Evolutionary conservation across 306 rosid species (phyloP), one percentile per base, ranked within the genome.

Genomic region (Pyrus bretschneideri): DNA sequence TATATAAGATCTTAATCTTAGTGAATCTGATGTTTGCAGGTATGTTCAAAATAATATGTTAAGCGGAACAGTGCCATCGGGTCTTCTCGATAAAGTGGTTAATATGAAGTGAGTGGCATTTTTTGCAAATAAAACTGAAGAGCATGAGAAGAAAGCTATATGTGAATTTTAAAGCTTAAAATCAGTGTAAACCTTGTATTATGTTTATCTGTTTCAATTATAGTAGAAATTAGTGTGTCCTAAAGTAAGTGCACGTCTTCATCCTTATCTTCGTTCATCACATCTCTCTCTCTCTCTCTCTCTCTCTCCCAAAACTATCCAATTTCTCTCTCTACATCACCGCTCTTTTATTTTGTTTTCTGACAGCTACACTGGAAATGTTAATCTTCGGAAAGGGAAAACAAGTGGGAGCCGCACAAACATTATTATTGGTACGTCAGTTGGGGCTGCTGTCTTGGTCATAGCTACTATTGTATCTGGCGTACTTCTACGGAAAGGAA

Each of bases 21-120:
- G 74, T 65, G 70, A 77, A 46, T 85, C n/a, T 85, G 76, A 73
- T 80, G 74, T 55, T 73, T 82, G 83, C 87, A 94, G 97, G 86
- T 84, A 91, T 81, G 88, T 91, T 83, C 96, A 92, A 86, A 90
- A 92, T 79, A 94, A 94, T 80, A 68, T 70, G 91, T 71, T 94
- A 82, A 87, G 93, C 21, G 98, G 98, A 86, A 82, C 84, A 4
- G 79, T 94, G 67, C 98, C 98, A 3, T 75, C 83, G 4, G 82
- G 85, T 71, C 98, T 91, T 77, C 76, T 82, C 63, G 86, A 82
- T 55, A 85, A 80, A 81, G 78, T 92, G 78, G 74, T 76, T 78
- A 51, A 51, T 51, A 51, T 94, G 40, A 73, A 83, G 98, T 93
- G 86, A 88, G 98, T 87, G 75, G 65, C 51, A 3, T 33, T 77